Conservation (phyloP, 2,329 filamentous ascomycete species). For the Fusarium ramigenum region DNA sequence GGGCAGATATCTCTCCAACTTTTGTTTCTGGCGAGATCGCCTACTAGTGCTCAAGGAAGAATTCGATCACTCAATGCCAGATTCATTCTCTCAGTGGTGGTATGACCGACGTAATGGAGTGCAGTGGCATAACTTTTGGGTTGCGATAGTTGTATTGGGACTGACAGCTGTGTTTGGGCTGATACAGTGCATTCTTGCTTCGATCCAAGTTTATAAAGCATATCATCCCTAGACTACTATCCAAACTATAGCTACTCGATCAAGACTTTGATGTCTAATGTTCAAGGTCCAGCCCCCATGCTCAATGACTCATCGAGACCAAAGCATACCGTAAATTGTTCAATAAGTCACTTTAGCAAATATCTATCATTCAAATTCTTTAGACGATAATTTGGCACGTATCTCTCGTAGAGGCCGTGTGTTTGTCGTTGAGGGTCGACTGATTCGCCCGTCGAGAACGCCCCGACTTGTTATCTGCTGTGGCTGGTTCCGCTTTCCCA, state of each 20-base stretch:
- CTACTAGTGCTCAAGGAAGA: accelerated
- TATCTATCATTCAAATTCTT: no score
- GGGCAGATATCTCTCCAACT: neutral
- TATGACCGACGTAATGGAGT: neutral
- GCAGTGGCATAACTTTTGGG: neutral
- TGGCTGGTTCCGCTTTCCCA: no score
- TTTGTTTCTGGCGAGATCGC: neutral
- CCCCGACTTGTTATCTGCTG: no score
- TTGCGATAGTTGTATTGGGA: neutral
- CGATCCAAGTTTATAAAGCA: neutral
- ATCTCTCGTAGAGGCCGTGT: no score
- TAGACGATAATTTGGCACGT: no score
- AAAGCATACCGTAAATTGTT: no score
- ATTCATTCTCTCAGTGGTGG: neutral
- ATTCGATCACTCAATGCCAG: accelerated
- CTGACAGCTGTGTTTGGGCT: neutral
- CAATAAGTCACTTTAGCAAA: no score
- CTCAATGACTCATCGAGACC: no score
- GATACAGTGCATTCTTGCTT: neutral
- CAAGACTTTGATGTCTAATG: accelerated
- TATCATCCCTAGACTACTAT: neutral
- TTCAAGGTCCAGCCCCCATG: no score
- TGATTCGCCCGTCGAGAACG: no score
- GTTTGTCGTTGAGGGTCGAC: no score
- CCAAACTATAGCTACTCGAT: neutral